phyloP scores from a whole-genome alignment of 2,329 filamentous ascomycete species.

The Cryphonectria radicalis region DNA sequence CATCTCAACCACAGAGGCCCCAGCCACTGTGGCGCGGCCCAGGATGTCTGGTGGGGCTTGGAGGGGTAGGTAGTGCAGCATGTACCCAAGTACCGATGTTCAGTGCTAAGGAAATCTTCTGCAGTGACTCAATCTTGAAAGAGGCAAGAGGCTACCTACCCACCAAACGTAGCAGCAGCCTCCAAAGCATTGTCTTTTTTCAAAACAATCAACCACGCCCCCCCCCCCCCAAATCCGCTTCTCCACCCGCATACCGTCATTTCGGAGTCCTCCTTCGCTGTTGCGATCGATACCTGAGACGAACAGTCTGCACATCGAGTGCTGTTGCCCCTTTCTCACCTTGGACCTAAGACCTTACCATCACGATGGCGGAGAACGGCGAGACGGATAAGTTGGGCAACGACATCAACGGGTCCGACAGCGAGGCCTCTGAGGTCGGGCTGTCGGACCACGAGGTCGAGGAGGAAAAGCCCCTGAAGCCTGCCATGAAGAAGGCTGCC shows the following conservation, averaged over 20 bases:
- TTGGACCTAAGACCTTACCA: slow-evolving; percentile 20
- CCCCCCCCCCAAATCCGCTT: not conserved
- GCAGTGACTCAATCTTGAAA: slow-evolving; percentile 20
- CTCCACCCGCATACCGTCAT: not conserved
- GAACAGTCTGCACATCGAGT: slow-evolving; percentile 1
- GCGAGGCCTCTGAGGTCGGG: slow-evolving; percentile 60
- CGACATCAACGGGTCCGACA: slow-evolving; percentile 69
- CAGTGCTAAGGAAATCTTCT: slow-evolving; percentile 14
- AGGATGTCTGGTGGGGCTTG: slow-evolving; percentile 9
- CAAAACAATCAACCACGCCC: slow-evolving; percentile 7
- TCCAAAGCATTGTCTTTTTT: slow-evolving; percentile 14
- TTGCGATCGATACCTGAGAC: slow-evolving; percentile 2
- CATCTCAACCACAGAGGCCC: not conserved
- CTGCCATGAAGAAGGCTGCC: slow-evolving; percentile 79
- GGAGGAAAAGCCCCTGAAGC: slow-evolving; percentile 75
- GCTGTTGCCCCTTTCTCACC: slow-evolving; percentile 12
- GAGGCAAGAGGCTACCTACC: slow-evolving; percentile 15
- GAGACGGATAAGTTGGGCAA: slow-evolving; percentile 65
- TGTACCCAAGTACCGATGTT: slow-evolving; percentile 10
- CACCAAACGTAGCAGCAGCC: slow-evolving; percentile 9
- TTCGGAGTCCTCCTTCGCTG: not conserved
- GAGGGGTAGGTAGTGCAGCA: slow-evolving; percentile 12
- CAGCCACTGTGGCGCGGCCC: slow-evolving; percentile 14
- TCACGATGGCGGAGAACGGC: slow-evolving; percentile 58
- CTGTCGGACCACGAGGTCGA: slow-evolving; percentile 61